These are phyloP conservation scores for Trypanosoma scelopori DNA, from an alignment of 208 protist species.

Conservation along the genomic window DNA sequence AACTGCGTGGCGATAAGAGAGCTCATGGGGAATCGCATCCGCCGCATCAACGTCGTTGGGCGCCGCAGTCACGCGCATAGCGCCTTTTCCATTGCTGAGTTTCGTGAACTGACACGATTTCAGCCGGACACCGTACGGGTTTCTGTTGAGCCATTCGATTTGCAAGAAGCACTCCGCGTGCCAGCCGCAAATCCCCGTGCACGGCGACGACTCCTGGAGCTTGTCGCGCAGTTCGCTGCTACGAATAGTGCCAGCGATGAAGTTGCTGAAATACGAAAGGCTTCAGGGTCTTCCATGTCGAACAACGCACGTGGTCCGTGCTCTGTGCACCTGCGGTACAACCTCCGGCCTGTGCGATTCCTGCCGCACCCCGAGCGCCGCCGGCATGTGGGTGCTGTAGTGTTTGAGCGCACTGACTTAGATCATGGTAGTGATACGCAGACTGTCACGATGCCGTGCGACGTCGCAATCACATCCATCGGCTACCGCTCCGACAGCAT, in stretches of 20 bases:
- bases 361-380: slow-evolving; percentile 43
- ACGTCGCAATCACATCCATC: slow-evolving; percentile 85
- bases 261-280: background rate
- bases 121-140: slow-evolving; percentile 67
- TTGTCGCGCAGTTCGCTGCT: slow-evolving; percentile 48
- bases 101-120: slow-evolving; percentile 92
- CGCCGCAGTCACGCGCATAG: slow-evolving; percentile 89
- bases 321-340: slow-evolving; percentile 68
- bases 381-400: slow-evolving; percentile 66
- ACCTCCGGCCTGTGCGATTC: slow-evolving; percentile 64
- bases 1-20: slow-evolving; percentile 73
- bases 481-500: slow-evolving; percentile 67
- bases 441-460: slow-evolving; percentile 74
- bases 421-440: slow-evolving; percentile 10
- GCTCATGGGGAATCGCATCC: slow-evolving; percentile 76
- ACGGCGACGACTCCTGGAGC: slow-evolving; percentile 81
- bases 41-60: slow-evolving; percentile 77
- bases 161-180: slow-evolving; percentile 34
- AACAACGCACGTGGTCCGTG: slow-evolving; percentile 44
- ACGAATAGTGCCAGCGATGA: background rate
- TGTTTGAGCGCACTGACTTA: slow-evolving; percentile 60
- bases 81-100: slow-evolving; percentile 95
- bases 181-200: slow-evolving; percentile 48
- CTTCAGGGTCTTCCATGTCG: no score
- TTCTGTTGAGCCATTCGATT: slow-evolving; percentile 62